Evolutionary conservation across 176 grass and related monocot genomes (phyloP).

Genomic region (Triticum aestivum): DNA sequence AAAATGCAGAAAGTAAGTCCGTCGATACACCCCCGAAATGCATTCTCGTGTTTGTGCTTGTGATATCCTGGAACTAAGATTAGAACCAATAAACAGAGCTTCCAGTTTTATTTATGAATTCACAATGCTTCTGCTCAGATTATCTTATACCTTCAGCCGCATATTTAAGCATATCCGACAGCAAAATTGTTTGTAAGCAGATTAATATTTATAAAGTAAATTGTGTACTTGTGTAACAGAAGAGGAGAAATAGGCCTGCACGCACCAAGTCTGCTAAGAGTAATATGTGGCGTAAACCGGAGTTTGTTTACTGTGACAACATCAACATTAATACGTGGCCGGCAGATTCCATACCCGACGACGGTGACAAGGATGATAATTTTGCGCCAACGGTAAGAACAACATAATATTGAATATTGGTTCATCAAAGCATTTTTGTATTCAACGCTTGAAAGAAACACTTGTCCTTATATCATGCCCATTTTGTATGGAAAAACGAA

Average conservation of each 20-base stretch:
- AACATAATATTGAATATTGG: too few relatives aligned
- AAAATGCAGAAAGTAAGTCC: not conserved
- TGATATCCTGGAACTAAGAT: too few relatives aligned
- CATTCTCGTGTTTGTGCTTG: too few relatives aligned
- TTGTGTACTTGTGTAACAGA: not conserved
- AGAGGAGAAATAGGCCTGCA: not conserved
- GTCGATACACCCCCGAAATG: not conserved
- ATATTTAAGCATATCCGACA: not conserved
- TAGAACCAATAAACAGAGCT: too few relatives aligned
- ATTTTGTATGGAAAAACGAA: too few relatives aligned
- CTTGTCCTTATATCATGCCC: too few relatives aligned
- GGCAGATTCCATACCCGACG: accelerated
- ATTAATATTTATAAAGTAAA: too few relatives aligned
- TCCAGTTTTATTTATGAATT: too few relatives aligned
- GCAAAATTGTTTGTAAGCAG: too few relatives aligned
- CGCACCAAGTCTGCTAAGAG: not conserved
- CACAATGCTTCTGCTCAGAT: not conserved
- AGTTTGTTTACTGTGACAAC: not conserved
- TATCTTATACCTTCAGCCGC: not conserved
- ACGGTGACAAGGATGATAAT: not conserved
- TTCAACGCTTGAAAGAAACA: not conserved
- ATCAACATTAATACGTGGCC: not conserved
- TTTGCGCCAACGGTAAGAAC: not conserved
- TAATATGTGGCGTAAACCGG: not conserved
- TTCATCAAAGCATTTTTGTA: not conserved